phyloP scores from a whole-genome alignment of 2,329 filamentous ascomycete species.

The Aureobasidium sp. region DNA sequence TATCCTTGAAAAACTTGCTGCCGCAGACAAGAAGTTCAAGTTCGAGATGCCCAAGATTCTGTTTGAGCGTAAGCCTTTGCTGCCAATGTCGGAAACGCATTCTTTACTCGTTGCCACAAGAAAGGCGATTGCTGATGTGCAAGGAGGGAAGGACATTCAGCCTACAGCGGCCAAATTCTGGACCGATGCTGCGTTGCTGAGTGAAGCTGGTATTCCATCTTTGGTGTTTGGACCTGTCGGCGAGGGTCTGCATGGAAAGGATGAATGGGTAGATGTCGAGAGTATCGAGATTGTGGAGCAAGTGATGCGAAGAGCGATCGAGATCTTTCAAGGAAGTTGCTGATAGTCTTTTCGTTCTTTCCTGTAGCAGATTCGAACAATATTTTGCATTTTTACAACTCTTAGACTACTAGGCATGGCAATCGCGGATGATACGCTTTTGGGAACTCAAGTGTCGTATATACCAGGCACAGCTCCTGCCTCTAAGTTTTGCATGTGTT shows the following conservation, averaged over 20 bases:
- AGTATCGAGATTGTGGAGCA: background rate
- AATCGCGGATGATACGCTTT: background rate
- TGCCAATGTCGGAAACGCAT: background rate
- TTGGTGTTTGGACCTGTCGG: background rate
- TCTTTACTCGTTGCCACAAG: background rate
- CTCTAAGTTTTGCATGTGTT: background rate
- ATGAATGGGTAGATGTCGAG: constrained; percentile 5
- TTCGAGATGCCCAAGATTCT: background rate
- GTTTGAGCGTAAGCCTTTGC: background rate
- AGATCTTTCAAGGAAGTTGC: background rate
- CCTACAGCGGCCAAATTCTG: background rate
- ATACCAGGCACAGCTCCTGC: background rate
- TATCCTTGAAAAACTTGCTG: background rate
- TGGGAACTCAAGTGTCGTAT: no score
- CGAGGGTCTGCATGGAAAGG: background rate
- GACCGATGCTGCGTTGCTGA: constrained; percentile 1
- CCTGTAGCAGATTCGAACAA: background rate
- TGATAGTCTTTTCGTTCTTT: background rate
- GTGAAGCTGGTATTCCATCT: background rate
- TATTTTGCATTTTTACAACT: background rate
- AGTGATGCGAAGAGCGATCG: background rate
- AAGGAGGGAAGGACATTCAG: background rate
- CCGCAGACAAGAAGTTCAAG: background rate
- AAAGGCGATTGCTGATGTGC: background rate
- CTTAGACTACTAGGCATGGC: background rate